These are phyloP conservation scores for Binderoboletus segoi DNA, from an alignment of 1,284 basidiomycete genomes.

Conservation along the genomic window DNA sequence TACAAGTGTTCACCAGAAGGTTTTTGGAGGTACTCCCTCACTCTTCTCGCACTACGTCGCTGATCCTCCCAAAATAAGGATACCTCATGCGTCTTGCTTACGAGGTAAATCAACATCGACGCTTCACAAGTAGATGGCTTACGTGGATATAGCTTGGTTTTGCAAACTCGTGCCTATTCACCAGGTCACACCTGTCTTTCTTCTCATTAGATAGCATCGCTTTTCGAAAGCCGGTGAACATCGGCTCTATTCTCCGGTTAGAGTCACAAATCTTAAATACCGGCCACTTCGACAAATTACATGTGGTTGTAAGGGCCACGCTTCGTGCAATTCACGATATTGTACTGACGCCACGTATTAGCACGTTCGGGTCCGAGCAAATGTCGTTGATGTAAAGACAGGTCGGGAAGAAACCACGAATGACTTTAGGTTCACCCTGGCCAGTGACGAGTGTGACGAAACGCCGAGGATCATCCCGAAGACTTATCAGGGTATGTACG, in stretches of 20 bases:
- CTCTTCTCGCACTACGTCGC: background rate
- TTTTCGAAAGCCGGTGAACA: slow-evolving; percentile 80
- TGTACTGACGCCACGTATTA: slow-evolving; percentile 24
- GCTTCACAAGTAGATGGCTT: slow-evolving; percentile 2
- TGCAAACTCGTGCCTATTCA: slow-evolving; percentile 72
- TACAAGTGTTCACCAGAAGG: slow-evolving; percentile 73
- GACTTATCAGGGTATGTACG: slow-evolving; percentile 62
- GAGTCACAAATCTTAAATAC: slow-evolving; percentile 69
- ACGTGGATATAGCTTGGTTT: slow-evolving; percentile 62
- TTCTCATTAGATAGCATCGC: slow-evolving; percentile 78
- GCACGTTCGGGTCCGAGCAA: slow-evolving; percentile 76
- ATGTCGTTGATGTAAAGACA: slow-evolving; percentile 74
- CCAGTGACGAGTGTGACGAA: slow-evolving; percentile 43
- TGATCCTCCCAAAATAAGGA: slow-evolving; percentile 31
- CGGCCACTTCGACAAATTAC: slow-evolving; percentile 43
- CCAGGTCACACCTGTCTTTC: slow-evolving; percentile 69
- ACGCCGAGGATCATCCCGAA: slow-evolving; percentile 66
- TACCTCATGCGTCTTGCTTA: slow-evolving; percentile 69
- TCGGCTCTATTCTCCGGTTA: slow-evolving; percentile 77
- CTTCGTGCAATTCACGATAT: background rate
- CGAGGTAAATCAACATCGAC: slow-evolving; percentile 45
- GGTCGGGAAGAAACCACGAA: slow-evolving; percentile 70
- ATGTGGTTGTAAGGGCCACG: slow-evolving; percentile 50
- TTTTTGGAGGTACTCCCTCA: slow-evolving; percentile 61
- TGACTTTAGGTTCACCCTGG: slow-evolving; percentile 74